Evolutionary conservation across 352 stramenopile species (phyloP), one percentile per base, ranked within the genome.

Genomic region (Phytophthora kernoviae): DNA sequence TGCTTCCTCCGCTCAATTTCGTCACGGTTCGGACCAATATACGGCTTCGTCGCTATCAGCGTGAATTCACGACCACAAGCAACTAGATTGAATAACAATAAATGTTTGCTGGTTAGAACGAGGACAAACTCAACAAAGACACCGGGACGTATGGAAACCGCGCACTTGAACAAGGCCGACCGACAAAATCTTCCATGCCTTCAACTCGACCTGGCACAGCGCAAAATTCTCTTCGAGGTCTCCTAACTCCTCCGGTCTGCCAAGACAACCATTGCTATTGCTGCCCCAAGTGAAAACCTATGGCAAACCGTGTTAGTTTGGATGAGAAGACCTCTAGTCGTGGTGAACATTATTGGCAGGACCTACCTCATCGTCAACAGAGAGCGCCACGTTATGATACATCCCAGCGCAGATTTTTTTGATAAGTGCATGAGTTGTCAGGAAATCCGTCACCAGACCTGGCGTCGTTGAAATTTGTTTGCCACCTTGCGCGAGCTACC

Each of bases 241-340:
- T 6, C 58, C 75, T 7, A 94, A 70, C 59, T 94, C 86, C 32
- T 88, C 65, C 0, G 77, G 74, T 40, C 88, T 68, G 0, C 94
- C 94, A 1, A 98, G 73, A 65, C 88, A 97, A 2, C 90, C 88
- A 56, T 97, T 94, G 14, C 70, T 82, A 62, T 98, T 98, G 68
- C 82, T 96, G 0, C 94, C 92, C 94, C 94, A 98, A 5, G 88
- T 98, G 55, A 97, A 98, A 8, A 98, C 81, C 80, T 87, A 39
- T 7, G 26, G 22, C 12, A 44, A 37, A 11, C 4, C 22, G 12
- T 17, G 32, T 12, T 34, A 30, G 9, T 43, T 4, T 12, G 15
- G 55, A 11, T 39, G 33, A 4, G 14, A 10, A n/a, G 6, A 18
- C 49, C 48, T 18, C 33, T 40, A 42, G 4, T 30, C 3, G 3